Percentiles rank a stretch among this genome's conserved stretches.
Conservation (phyloP, 148 eudicot genomes). For the Camellia sinensis region DNA sequence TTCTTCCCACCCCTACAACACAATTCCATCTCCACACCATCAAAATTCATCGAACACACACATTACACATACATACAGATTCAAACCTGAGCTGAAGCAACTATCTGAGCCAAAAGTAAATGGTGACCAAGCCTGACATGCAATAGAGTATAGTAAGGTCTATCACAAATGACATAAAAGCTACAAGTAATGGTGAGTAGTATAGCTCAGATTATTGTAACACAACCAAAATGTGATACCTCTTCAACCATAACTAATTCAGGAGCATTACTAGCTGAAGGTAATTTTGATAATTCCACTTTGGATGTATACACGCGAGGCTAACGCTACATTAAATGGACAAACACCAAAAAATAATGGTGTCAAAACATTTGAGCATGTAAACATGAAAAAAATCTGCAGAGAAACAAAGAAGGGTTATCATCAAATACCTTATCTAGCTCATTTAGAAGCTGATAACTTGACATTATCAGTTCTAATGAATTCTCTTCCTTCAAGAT, state of each 20-base stretch:
- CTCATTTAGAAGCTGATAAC: slow-evolving; percentile 69
- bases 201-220: no score
- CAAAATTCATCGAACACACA: no score
- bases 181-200: no score
- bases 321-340: slow-evolving; percentile 46
- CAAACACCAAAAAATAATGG: neutral
- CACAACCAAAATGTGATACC: slow-evolving; percentile 48
- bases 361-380: slow-evolving; percentile 1
- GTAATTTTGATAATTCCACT: slow-evolving; percentile 25
- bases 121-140: no score
- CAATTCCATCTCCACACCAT: no score
- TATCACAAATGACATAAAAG: no score
- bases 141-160: no score
- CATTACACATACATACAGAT: no score
- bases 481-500: slow-evolving; percentile 71
- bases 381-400: neutral
- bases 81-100: no score
- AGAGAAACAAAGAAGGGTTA: slow-evolving; percentile 3
- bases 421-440: slow-evolving; percentile 59
- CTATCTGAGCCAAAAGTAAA: no score
- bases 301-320: slow-evolving; percentile 50
- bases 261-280: slow-evolving; percentile 28
- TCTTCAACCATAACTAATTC: slow-evolving; percentile 59
- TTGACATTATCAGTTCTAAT: slow-evolving; percentile 63
- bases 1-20: no score